Evolutionary conservation across 2,329 filamentous ascomycete species (phyloP), one percentile per base, ranked within the genome.

Genomic region (Thermochaetoides dissita): DNA sequence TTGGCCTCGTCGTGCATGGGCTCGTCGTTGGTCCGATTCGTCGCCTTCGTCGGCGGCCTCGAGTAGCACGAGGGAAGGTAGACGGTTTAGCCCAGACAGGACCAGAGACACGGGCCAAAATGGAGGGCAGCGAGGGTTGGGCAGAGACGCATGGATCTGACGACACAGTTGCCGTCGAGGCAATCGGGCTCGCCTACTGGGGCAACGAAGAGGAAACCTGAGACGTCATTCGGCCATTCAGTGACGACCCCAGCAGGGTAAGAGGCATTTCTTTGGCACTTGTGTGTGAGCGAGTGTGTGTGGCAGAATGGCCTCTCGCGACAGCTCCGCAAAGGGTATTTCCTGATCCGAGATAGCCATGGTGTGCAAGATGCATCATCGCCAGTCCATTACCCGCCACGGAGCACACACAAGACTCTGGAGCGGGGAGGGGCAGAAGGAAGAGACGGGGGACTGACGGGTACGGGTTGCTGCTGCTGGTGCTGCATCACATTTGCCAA

Each of bases 81-180:
- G 17, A 24, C 17, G 30, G 28, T 37, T 30, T 34, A 32, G 29
- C 2, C 11, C 2, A 34, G 32, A 37, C 30, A 34, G 11, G 11
- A 5, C 17, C 17, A 24, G 32, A 2, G 32, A 34, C 9, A 11
- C n/a, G 32, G 32, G 32, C 32, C n/a, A 11, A 11, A 34, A 11
- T 11, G 32, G 32, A 34, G 3, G n/a, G 29, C 10, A 10, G 34
- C 11, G 7, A 43, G 40, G 40, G 46, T 53, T 52, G 51, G 51
- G 51, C 49, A 53, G 51, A 49, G 43, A 53, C 51, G 51, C 51
- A 53, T 53, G 43, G 41, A 43, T 44, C 38, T 30, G 36, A 43
- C n/a, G 34, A 7, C 10, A 7, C 8, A 41, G 44, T 41, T 41
- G 37, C 40, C 12, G 34, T 37, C 29, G 34, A 34, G 41, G 34